A percentile compares a stretch with the other conserved stretches of the same genome.
These are phyloP conservation scores for Cryptomeria japonica DNA, from an alignment of 75 land plant genomes.

Conservation along the genomic window DNA sequence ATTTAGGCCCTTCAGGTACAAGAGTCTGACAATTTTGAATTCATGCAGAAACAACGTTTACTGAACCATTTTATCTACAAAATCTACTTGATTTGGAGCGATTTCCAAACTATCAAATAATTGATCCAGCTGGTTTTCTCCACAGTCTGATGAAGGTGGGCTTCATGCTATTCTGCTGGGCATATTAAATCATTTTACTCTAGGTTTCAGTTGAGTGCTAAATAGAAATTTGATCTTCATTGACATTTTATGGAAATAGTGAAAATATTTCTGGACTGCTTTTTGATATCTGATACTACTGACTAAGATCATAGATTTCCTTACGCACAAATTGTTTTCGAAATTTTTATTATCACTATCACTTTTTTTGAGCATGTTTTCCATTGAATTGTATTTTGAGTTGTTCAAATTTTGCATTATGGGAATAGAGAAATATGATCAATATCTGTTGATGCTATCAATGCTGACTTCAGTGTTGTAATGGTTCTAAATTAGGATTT, in stretches of 20 bases:
- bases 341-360: background rate
- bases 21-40: background rate
- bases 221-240: background rate
- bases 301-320: background rate
- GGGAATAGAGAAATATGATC: background rate
- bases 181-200: background rate
- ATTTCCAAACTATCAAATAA: slow-evolving; percentile 52
- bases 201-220: background rate
- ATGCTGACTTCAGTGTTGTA: background rate
- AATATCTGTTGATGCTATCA: background rate
- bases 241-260: background rate
- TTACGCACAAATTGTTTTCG: background rate
- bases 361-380: background rate
- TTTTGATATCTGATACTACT: background rate
- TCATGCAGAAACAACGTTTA: slow-evolving; percentile 42
- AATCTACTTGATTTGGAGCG: slow-evolving; percentile 48
- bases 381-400: background rate
- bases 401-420: background rate
- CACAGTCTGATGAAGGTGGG: slow-evolving; percentile 39
- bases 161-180: background rate
- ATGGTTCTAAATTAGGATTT: slow-evolving; percentile 28
- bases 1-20: background rate
- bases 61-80: slow-evolving; percentile 48
- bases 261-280: background rate
- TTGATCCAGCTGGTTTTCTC: slow-evolving; percentile 42